These are phyloP conservation scores for Ophiostoma pallidulum DNA, from an alignment of 2,329 filamentous ascomycete genomes.

Conservation along the genomic window DNA sequence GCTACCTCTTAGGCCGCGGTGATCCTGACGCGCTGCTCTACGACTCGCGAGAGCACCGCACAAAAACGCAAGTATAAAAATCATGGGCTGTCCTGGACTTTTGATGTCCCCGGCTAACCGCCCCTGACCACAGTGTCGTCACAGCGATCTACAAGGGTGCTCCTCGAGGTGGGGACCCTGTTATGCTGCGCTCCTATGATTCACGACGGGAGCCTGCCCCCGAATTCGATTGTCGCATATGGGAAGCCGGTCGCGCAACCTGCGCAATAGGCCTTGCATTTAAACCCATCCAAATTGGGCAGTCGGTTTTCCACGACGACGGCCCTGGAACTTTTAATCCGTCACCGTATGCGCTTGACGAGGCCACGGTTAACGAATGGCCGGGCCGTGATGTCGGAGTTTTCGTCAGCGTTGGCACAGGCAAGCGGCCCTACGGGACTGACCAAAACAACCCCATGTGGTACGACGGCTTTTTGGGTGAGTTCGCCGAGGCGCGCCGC, in stretches of 20 bases:
- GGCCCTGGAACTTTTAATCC: constrained; percentile 89
- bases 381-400: constrained; percentile 86
- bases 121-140: constrained; percentile 57
- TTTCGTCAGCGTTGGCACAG: constrained; percentile 90
- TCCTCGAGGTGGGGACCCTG: constrained; percentile 54
- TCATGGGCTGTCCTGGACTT: neutral
- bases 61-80: constrained; percentile 64
- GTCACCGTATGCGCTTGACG: constrained; percentile 73
- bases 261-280: constrained; percentile 85
- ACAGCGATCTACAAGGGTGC: constrained; percentile 88
- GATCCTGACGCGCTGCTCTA: constrained; percentile 84
- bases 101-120: neutral
- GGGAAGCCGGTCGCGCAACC: constrained; percentile 94
- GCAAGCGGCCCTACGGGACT: constrained; percentile 59
- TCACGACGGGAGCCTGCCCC: constrained; percentile 84
- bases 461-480: constrained; percentile 90
- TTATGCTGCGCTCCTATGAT: constrained; percentile 84
- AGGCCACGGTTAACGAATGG: constrained; percentile 89
- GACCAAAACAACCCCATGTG: constrained; percentile 68
- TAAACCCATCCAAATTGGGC: constrained; percentile 89
- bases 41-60: constrained; percentile 73
- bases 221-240: constrained; percentile 90
- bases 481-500: constrained; percentile 81
- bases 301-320: constrained; percentile 90
- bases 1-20: constrained; percentile 53